Conservation (phyloP, 495 filamentous ascomycete species). For the Lophiotrema nucula region DNA sequence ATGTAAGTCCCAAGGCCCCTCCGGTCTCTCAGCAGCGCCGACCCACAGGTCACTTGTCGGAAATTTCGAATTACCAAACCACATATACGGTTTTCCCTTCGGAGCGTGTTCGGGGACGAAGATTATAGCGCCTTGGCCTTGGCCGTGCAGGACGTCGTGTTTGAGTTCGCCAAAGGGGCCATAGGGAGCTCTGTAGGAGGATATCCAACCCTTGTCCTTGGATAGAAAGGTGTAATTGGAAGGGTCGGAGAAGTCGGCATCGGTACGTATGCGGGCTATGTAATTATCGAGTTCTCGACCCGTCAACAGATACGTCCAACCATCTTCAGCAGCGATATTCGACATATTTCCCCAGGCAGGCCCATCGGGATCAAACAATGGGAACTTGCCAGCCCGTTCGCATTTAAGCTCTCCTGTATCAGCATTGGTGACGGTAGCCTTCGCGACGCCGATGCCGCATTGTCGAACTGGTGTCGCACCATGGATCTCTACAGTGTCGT, state of each 20-base stretch:
- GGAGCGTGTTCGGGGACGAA: slow-evolving; percentile 5
- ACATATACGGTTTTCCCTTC: slow-evolving; percentile 14
- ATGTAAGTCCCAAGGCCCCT: slow-evolving; percentile 19
- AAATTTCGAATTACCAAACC: slow-evolving; percentile 16
- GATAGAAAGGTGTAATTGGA: not conserved
- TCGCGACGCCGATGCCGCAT: not conserved
- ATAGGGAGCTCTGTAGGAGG: not conserved
- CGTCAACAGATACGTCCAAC: not conserved
- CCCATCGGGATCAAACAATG: not conserved
- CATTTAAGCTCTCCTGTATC: not conserved
- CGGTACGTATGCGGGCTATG: not conserved
- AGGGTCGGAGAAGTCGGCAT: not conserved
- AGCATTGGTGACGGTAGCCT: not conserved
- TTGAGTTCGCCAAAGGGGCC: slow-evolving; percentile 9
- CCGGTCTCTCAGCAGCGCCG: slow-evolving; percentile 3
- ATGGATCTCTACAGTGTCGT: not conserved
- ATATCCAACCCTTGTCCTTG: slow-evolving; percentile 5
- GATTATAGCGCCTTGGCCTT: slow-evolving; percentile 17
- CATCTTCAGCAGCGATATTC: not conserved
- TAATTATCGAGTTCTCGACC: not conserved
- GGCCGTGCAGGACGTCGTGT: slow-evolving; percentile 5
- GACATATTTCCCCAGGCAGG: not conserved
- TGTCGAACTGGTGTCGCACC: not conserved
- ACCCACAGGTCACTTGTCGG: slow-evolving; percentile 13
- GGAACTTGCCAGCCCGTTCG: not conserved